Conservation (phyloP, 192 early-diverging fungal genomes). For the Nowakowskiella sp. region DNA sequence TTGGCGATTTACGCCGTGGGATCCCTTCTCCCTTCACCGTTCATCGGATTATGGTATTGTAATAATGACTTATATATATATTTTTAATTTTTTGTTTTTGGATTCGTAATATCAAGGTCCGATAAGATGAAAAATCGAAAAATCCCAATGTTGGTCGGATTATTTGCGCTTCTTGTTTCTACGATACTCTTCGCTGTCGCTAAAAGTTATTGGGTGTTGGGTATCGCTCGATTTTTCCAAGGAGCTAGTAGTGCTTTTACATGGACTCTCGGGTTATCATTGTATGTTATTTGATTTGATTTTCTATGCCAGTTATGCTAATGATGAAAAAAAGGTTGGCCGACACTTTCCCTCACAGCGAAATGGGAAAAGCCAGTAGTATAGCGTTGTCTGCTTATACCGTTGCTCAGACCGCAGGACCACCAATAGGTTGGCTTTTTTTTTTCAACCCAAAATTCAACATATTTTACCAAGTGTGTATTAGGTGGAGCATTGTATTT, state of each 20-base stretch:
- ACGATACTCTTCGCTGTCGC: constrained; percentile 18
- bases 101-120: no score
- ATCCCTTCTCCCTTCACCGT: constrained; percentile 15
- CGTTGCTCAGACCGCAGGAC: constrained; percentile 19
- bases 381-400: constrained; percentile 18
- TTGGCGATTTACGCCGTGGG: constrained; percentile 23
- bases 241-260: constrained; percentile 19
- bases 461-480: no score
- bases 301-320: not conserved
- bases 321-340: constrained; percentile 8
- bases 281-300: constrained; percentile 1
- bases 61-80: no score
- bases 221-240: constrained; percentile 13
- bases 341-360: constrained; percentile 12
- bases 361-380: constrained; percentile 22
- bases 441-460: no score
- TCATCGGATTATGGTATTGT: constrained; percentile 21
- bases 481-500: constrained; percentile 21
- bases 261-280: constrained; percentile 24
- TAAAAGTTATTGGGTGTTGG: constrained; percentile 11
- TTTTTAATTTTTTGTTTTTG: no score
- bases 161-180: constrained; percentile 6
- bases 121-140: constrained; percentile 10
- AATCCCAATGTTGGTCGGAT: constrained; percentile 12
- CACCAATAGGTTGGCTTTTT: constrained; percentile 25